Base-by-base conservation (phyloP, 2,329 filamentous ascomycete genomes). In the Fusarium dimerum region DNA sequence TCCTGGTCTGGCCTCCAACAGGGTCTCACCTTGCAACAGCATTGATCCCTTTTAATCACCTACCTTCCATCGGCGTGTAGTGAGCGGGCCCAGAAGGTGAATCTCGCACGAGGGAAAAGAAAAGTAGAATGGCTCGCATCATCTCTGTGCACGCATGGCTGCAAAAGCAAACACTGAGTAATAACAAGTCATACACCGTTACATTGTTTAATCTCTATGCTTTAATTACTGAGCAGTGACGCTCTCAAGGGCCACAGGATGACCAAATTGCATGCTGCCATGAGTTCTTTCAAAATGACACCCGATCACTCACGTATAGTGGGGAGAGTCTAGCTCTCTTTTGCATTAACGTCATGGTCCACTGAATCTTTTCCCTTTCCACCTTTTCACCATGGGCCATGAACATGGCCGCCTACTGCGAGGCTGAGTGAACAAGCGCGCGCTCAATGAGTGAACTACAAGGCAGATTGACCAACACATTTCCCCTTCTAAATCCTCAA, bases 41-140 rank as follows among this genome's bases (percentile, higher is more conserved):
- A 59, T 41, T 52, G 40, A 47, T 51, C 57, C 54, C 57, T 55
- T 56, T 47, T 49, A 32, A 55, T 49, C 45, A 42, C 32, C 57
- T 48, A 53, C 49, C 54, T 48, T 47, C 58, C 45, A 52, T 50
- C 48, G 41, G 45, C 40, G 30, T 43, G 41, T 34, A 26, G 49
- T 29, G 57, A 54, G 63, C 62, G 60, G 62, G 53, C 62, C 62
- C 50, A 46, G 20, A 26, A 43, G 52, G 20, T n/a, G 50, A 58
- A 61, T 56, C 58, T 46, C 59, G 41, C 47, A 39, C 47, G 52
- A 40, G 32, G 32, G 10, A 36, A 36, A 15, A 16, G 20, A 26
- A 26, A 26, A 7, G 20, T 26, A 26, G 51, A 47, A 40, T 53
- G 46, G 43, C 57, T 60, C 51, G 54, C 57, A 60, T 60, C 50